phyloP scores from a whole-genome alignment of 1,284 basidiomycete species.

The Athelia psychrophila region DNA sequence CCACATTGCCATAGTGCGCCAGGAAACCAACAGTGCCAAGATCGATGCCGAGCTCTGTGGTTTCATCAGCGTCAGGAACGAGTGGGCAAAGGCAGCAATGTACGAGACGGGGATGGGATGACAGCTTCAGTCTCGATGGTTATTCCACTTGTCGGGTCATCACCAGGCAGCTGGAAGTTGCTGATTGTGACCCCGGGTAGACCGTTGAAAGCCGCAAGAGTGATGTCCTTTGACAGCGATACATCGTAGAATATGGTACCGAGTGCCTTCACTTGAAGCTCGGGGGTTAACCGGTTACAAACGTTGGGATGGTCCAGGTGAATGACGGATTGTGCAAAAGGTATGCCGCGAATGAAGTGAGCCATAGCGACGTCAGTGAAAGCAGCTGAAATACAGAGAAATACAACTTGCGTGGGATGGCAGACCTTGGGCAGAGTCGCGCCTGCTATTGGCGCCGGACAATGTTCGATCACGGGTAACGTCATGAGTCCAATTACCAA shows the following conservation, averaged over 20 bases:
- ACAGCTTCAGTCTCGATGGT: slow-evolving; percentile 63
- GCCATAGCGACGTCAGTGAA: slow-evolving; percentile 36
- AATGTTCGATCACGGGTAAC: too few species aligned
- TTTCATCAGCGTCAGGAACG: not conserved
- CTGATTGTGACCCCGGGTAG: slow-evolving; percentile 68
- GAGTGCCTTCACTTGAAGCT: slow-evolving; percentile 62
- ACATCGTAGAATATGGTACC: slow-evolving; percentile 71
- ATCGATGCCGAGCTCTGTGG: slow-evolving; percentile 74
- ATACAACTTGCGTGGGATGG: slow-evolving; percentile 36
- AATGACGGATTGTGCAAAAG: slow-evolving; percentile 67
- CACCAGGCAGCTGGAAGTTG: slow-evolving; percentile 66
- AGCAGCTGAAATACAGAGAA: not conserved
- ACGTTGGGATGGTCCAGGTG: slow-evolving; percentile 71
- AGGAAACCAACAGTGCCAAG: slow-evolving; percentile 72
- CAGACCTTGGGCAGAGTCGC: too few species aligned
- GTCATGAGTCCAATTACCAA: too few species aligned
- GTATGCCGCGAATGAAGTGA: slow-evolving; percentile 66
- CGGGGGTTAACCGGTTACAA: too few species aligned
- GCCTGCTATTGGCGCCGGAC: too few species aligned
- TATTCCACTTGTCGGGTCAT: slow-evolving; percentile 61
- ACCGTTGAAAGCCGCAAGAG: slow-evolving; percentile 71
- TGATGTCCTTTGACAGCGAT: slow-evolving; percentile 58
- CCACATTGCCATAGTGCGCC: slow-evolving; percentile 50
- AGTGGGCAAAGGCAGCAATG: slow-evolving; percentile 21
- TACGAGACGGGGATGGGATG: slow-evolving; percentile 69